These are phyloP conservation scores for Amphicarpaea edgeworthii DNA, from an alignment of 306 rosid genomes.

Conservation along the genomic window DNA sequence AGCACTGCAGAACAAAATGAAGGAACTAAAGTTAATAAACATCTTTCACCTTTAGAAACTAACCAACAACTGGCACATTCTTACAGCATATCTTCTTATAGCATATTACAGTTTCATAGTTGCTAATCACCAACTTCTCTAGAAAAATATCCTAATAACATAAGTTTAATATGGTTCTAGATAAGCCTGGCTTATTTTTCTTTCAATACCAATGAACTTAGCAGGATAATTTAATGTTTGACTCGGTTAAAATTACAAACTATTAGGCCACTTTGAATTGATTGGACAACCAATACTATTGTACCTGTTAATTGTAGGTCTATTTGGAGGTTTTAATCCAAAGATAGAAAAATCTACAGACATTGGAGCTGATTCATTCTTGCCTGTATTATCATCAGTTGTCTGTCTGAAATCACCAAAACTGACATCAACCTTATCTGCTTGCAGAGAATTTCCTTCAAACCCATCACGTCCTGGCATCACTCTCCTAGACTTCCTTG, in stretches of 20 bases:
- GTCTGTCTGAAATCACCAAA: slow-evolving; percentile 57
- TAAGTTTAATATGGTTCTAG: slow-evolving; percentile 2
- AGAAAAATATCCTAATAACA: neutral
- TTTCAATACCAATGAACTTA: neutral
- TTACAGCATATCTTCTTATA: neutral
- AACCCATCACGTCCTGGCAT: slow-evolving; percentile 77
- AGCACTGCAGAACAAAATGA: slow-evolving; percentile 63
- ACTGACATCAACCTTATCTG: slow-evolving; percentile 60
- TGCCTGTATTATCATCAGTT: slow-evolving; percentile 69
- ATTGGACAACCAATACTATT: neutral
- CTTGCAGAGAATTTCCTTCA: slow-evolving; percentile 63
- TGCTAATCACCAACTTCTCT: neutral
- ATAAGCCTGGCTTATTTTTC: neutral
- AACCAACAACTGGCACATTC: slow-evolving; percentile 28
- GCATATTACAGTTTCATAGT: slow-evolving; percentile 11
- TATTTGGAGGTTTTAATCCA: slow-evolving; percentile 81
- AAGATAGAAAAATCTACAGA: slow-evolving; percentile 88
- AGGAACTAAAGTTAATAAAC: slow-evolving; percentile 23
- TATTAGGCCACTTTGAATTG: slow-evolving; percentile 15
- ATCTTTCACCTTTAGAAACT: slow-evolving; percentile 19
- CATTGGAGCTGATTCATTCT: slow-evolving; percentile 69
- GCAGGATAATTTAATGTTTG: neutral
- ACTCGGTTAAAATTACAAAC: slow-evolving; percentile 20
- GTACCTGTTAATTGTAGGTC: slow-evolving; percentile 93
- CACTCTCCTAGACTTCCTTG: slow-evolving; percentile 90